Evolutionary conservation across 805 yeast genomes (phyloP).

Genomic region (Candida ortonii): DNA sequence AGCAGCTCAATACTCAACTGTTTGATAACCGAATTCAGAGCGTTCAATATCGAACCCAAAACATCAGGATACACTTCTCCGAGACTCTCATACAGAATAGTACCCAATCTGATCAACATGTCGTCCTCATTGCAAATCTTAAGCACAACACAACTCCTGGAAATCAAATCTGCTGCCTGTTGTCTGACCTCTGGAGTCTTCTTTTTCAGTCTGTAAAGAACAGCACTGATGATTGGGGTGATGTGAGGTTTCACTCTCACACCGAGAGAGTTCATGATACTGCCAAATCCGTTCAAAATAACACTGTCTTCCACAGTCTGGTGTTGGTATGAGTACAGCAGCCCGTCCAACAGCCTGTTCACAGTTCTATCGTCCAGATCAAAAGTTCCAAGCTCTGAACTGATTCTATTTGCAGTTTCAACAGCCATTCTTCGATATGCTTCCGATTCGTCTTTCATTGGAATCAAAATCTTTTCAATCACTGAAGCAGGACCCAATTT

Average conservation of each 20-base stretch:
- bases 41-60: constrained; percentile 77
- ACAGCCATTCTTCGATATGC: constrained; percentile 75
- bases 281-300: constrained; percentile 61
- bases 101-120: constrained; percentile 62
- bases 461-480: constrained; percentile 52
- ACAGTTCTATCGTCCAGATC: constrained; percentile 60
- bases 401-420: constrained; percentile 60
- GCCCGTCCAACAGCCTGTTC: constrained; percentile 74
- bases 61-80: constrained; percentile 97
- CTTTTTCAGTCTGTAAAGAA: constrained; percentile 70
- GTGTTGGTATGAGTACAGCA: constrained; percentile 76
- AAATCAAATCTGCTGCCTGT: constrained; percentile 78
- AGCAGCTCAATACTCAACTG: constrained; percentile 57
- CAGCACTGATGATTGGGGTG: constrained; percentile 66
- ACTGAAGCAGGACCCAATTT: constrained; percentile 64
- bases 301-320: constrained; percentile 55
- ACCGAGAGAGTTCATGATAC: constrained; percentile 61
- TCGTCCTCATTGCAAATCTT: constrained; percentile 62
- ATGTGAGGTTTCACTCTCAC: constrained; percentile 66
- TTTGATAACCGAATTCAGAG: constrained; percentile 60
- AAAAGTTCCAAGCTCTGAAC: constrained; percentile 47
- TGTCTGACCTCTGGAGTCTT: constrained; percentile 71
- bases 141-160: constrained; percentile 63
- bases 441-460: constrained; percentile 80
- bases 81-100: constrained; percentile 80